Evolutionary conservation across 1,139 yeast species (phyloP).

Genomic region (Martiniozyma asiatica): DNA sequence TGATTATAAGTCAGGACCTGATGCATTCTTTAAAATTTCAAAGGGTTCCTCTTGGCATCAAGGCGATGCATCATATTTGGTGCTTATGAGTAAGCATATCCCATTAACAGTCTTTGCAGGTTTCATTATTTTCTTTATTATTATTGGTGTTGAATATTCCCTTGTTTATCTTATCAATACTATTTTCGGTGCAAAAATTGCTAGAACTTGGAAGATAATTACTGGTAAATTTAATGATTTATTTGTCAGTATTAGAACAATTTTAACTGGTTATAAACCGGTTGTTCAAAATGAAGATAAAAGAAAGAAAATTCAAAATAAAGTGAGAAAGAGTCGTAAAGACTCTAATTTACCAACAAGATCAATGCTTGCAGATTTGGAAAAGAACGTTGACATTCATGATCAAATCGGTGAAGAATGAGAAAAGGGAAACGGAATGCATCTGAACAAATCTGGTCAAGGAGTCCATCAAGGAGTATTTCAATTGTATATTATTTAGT

Average conservation of each 20-base stretch:
- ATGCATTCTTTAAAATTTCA: slow-evolving; percentile 59
- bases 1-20: slow-evolving; percentile 45
- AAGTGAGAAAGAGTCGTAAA: slow-evolving; percentile 26
- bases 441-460: too few species aligned
- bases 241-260: slow-evolving; percentile 4
- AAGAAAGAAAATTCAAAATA: slow-evolving; percentile 8
- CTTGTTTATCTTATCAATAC: slow-evolving; percentile 19
- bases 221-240: too few species aligned
- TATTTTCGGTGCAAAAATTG: slow-evolving; percentile 5
- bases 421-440: too few species aligned
- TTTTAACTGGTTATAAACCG: slow-evolving; percentile 11
- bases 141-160: slow-evolving; percentile 54
- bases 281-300: slow-evolving; percentile 24
- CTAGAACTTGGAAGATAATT: background rate
- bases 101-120: slow-evolving; percentile 60
- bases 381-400: slow-evolving; percentile 22
- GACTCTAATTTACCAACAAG: slow-evolving; percentile 43
- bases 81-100: slow-evolving; percentile 59
- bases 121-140: slow-evolving; percentile 40
- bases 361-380: slow-evolving; percentile 25
- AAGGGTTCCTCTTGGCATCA: slow-evolving; percentile 85
- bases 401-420: slow-evolving; percentile 8
- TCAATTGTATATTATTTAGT: too few species aligned
- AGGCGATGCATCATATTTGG: slow-evolving; percentile 70
- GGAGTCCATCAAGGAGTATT: too few species aligned